These are phyloP conservation scores for Colletotrichum godetiae DNA, from an alignment of 2,329 filamentous ascomycete genomes.

Conservation along the genomic window DNA sequence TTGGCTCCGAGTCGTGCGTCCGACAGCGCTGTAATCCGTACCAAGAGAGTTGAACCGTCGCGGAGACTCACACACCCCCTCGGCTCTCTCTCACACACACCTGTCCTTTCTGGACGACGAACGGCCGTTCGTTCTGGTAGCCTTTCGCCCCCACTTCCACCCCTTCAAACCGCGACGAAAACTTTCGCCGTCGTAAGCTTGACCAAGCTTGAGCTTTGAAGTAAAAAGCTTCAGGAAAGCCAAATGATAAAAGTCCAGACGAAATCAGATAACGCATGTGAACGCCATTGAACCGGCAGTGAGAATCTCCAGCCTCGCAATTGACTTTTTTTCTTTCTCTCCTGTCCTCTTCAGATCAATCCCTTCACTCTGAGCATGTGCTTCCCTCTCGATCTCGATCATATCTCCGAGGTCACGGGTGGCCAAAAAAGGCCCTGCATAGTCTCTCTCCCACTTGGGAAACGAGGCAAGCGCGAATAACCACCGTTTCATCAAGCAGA, in stretches of 20 bases:
- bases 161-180: neutral
- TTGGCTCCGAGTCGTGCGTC: conserved; percentile 16
- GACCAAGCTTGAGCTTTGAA: neutral
- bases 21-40: neutral
- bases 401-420: neutral
- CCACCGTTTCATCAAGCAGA: neutral
- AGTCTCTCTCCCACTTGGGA: neutral
- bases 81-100: no score
- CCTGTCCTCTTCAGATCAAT: no score
- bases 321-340: neutral
- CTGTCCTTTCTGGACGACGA: no score
- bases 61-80: neutral
- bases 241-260: neutral
- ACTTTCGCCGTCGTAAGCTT: neutral
- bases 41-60: no score
- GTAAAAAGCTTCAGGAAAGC: neutral
- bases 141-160: no score
- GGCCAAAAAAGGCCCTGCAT: no score
- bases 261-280: neutral
- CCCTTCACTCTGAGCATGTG: neutral
- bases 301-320: neutral
- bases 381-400: neutral
- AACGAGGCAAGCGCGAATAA: neutral
- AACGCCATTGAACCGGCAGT: neutral
- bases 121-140: neutral